A percentile compares a stretch with the other conserved stretches of the same genome.
Evolutionary conservation across 2,329 filamentous ascomycete genomes (phyloP).

Genomic region (Colletotrichum orchidophilum): DNA sequence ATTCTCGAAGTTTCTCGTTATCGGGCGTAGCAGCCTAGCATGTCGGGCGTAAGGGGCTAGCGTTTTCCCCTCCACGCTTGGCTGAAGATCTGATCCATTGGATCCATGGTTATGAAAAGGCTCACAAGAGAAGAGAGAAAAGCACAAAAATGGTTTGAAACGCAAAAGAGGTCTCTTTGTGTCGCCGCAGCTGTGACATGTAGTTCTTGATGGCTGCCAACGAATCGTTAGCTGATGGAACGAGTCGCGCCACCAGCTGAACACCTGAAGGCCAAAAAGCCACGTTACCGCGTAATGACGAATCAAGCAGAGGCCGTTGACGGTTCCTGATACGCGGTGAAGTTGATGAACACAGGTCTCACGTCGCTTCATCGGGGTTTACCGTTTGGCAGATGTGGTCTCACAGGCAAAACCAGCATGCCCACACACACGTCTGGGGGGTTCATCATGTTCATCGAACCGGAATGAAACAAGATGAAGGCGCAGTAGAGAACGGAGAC

Average conservation of each 20-base stretch:
- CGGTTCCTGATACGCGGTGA: not conserved
- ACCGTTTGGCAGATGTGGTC: not conserved
- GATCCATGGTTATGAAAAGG: not conserved
- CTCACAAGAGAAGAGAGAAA: not conserved
- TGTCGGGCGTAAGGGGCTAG: not conserved
- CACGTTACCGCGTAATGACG: not conserved
- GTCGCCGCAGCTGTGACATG: not conserved
- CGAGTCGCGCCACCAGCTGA: not conserved
- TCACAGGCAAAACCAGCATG: not conserved
- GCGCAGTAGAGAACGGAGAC: not conserved
- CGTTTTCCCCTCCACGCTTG: not conserved
- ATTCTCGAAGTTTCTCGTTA: not conserved
- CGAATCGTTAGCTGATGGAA: not conserved
- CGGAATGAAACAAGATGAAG: not conserved
- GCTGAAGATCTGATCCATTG: not conserved
- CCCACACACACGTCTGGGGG: not conserved
- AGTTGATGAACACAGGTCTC: too few relatives aligned
- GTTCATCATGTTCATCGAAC: not conserved
- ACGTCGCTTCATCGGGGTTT: too few relatives aligned
- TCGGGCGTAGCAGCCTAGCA: not conserved
- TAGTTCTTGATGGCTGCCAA: not conserved
- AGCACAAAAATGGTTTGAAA: not conserved
- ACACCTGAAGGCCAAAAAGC: not conserved
- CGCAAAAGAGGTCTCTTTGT: not conserved
- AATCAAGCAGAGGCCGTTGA: not conserved